phyloP scores from a whole-genome alignment of 1,284 basidiomycete species.

The Fomitopsis pinicola region DNA sequence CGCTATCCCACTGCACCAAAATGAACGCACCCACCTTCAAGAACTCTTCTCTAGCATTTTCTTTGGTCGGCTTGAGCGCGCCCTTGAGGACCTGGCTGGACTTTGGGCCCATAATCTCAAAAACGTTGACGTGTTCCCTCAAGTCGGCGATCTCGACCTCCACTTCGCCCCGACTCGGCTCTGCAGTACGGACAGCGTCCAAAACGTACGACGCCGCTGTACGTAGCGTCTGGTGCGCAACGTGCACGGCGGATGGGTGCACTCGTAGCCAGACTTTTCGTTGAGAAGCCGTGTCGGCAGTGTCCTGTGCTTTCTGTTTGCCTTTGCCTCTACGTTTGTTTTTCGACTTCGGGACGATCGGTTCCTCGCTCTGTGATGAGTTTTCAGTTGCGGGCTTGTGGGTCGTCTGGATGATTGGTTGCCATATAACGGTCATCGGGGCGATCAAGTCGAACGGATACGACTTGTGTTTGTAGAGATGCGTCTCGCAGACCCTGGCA shows the following conservation, averaged over 20 bases:
- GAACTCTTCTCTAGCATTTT: slow-evolving; percentile 54
- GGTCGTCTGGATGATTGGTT: slow-evolving; percentile 23
- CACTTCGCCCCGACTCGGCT: slow-evolving; percentile 26
- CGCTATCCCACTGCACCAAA: background rate
- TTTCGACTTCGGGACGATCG: background rate
- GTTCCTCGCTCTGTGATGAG: background rate
- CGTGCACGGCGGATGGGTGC: slow-evolving; percentile 70
- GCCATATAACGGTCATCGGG: slow-evolving; percentile 76
- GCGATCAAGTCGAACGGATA: slow-evolving; percentile 74
- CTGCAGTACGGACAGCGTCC: slow-evolving; percentile 33
- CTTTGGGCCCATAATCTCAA: slow-evolving; percentile 85
- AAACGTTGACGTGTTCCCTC: slow-evolving; percentile 67
- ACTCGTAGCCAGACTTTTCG: slow-evolving; percentile 70
- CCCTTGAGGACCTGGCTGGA: slow-evolving; percentile 76
- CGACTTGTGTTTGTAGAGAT: slow-evolving; percentile 54
- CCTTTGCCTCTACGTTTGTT: slow-evolving; percentile 18
- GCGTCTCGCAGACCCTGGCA: slow-evolving; percentile 53
- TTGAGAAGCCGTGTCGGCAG: background rate
- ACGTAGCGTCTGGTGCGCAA: slow-evolving; percentile 49
- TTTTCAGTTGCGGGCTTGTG: background rate
- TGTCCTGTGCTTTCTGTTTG: slow-evolving; percentile 17
- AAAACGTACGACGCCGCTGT: slow-evolving; percentile 47
- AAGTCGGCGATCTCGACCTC: slow-evolving; percentile 67
- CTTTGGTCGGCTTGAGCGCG: slow-evolving; percentile 54
- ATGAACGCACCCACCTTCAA: slow-evolving; percentile 41